Evolutionary conservation across 2,329 filamentous ascomycete species (phyloP).

Genomic region (Beauveria sp.): DNA sequence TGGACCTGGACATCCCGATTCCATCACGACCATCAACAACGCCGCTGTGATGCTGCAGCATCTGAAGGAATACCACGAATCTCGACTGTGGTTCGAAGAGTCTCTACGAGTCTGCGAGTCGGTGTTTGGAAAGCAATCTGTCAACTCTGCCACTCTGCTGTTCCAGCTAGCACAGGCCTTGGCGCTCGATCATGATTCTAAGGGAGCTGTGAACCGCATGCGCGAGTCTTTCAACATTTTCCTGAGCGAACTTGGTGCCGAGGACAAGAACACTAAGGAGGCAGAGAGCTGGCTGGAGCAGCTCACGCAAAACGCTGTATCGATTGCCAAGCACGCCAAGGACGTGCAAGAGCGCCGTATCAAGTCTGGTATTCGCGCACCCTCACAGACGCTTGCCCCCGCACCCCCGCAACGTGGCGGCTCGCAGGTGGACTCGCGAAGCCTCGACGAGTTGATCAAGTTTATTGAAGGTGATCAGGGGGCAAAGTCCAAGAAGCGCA

Average conservation of each 20-base stretch:
- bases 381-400: slow-evolving; percentile 22
- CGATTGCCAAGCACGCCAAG: slow-evolving; percentile 88
- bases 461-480: slow-evolving; percentile 78
- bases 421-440: slow-evolving; percentile 60
- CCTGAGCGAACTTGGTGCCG: slow-evolving; percentile 72
- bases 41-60: slow-evolving; percentile 97
- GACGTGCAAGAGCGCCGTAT: slow-evolving; percentile 70
- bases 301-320: slow-evolving; percentile 90
- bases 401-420: slow-evolving; percentile 23
- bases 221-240: slow-evolving; percentile 96
- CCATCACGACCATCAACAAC: slow-evolving; percentile 98
- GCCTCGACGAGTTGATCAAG: slow-evolving; percentile 85
- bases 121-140: slow-evolving; percentile 79
- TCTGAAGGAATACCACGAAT: slow-evolving; percentile 90
- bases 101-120: slow-evolving; percentile 83
- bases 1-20: slow-evolving; percentile 86
- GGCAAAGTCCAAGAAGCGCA: slow-evolving; percentile 48
- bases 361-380: slow-evolving; percentile 54
- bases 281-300: slow-evolving; percentile 95
- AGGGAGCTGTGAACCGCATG: slow-evolving; percentile 87
- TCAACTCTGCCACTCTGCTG: slow-evolving; percentile 88
- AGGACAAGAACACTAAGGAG: slow-evolving; percentile 97
- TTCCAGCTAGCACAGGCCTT: slow-evolving; percentile 97
- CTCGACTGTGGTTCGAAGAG: slow-evolving; percentile 92
- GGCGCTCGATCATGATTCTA: slow-evolving; percentile 90